Evolutionary conservation across 2,329 filamentous ascomycete species (phyloP).

Genomic region (Aspergillus arachidicola): DNA sequence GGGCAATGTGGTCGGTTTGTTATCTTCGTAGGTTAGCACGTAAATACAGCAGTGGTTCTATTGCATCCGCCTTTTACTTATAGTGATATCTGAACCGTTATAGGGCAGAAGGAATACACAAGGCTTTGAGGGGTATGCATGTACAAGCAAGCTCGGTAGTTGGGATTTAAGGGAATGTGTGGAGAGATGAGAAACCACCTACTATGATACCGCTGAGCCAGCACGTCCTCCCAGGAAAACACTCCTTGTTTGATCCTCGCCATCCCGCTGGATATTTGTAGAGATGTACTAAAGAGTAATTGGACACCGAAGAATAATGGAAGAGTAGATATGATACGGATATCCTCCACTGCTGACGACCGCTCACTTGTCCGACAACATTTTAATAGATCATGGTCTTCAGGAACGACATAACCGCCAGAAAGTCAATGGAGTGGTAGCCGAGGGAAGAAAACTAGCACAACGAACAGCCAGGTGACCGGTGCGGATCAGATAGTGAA

Average conservation of each 20-base stretch:
- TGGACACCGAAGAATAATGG: background rate
- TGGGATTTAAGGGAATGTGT: background rate
- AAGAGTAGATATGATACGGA: background rate
- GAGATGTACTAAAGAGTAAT: background rate
- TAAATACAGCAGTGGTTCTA: background rate
- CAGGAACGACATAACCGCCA: background rate
- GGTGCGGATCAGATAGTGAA: background rate
- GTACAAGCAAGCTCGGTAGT: background rate
- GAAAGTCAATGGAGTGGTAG: background rate
- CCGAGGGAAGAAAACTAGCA: background rate
- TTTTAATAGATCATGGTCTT: constrained; percentile 10
- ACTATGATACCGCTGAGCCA: constrained; percentile 44
- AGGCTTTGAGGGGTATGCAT: background rate
- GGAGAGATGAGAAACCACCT: constrained; percentile 16
- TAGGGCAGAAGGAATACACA: background rate
- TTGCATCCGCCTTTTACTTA: background rate
- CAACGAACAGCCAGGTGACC: background rate
- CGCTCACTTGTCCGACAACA: constrained; percentile 5
- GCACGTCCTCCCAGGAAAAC: constrained; percentile 45
- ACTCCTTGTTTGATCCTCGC: constrained; percentile 39
- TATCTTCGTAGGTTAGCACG: constrained; percentile 23
- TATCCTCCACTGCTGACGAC: background rate
- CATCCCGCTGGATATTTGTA: constrained; percentile 24
- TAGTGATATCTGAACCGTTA: background rate
- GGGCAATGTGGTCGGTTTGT: constrained; percentile 32